Evolutionary conservation across 768 basidiomycete genomes (phyloP), one percentile per base, ranked within the genome.

Genomic region (Mycena albidolilacea): DNA sequence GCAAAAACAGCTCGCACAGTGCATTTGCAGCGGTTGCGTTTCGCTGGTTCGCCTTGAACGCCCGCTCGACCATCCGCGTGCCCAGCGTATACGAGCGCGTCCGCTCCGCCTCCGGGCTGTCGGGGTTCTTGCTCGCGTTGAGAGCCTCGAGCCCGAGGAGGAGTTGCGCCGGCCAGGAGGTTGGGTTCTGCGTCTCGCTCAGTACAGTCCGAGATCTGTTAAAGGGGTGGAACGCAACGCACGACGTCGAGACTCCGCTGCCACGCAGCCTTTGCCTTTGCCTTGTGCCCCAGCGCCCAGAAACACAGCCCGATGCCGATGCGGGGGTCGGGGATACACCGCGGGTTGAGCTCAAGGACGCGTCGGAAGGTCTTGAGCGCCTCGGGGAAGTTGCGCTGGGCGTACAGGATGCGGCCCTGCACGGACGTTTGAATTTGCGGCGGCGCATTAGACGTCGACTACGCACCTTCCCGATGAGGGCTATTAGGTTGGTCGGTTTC

Each of bases 251-350:
- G 79, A 75, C 95, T 95, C 43, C 97, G 87, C 78, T 96, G 89
- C 97, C 98, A 99, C 0, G 97, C 97, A 30, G 89, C 89, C 75
- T 91, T 92, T 0, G 97, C 98, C 76, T 92, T 93, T 2, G 87
- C 86, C 72, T 92, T 93, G 76, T 97, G 90, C 70, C 94, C 94
- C 84, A 98, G 85, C 5, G 94, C 90, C 96, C 95, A 99, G 23
- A 96, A 85, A 81, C 97, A 98, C 6, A 99, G 84, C 10, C 98
- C 98, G 50, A 99, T 95, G 19, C 98, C 98, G 69, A 99, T 93
- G 8, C 98, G 90, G 43, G 98, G 97, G 81, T 99, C 97, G 0
- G 97, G 98, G 35, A 87, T 84, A 82, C 95, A 96, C 19, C 87
- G 83, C 0, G 97, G 97, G 67, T 90, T 91, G 52, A 94, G 87